These are phyloP conservation scores for Cryptosporidium xiaoi DNA, from an alignment of 169 alveolate genomes.

Conservation along the genomic window DNA sequence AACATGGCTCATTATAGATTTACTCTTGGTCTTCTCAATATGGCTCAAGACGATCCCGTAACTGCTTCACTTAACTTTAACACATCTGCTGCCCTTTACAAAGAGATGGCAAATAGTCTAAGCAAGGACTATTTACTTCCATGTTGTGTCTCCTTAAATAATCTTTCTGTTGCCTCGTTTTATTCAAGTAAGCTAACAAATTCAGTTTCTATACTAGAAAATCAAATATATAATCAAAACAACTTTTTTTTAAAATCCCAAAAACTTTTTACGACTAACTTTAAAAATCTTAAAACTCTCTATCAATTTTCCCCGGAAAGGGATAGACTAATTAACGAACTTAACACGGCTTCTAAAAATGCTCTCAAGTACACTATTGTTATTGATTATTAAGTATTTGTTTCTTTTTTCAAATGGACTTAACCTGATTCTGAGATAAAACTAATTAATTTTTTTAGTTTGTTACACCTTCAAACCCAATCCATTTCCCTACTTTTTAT, in stretches of 20 bases:
- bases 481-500: slow-evolving; percentile 37
- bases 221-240: slow-evolving; percentile 46
- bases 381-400: slow-evolving; percentile 5
- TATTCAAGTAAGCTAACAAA: slow-evolving; percentile 55
- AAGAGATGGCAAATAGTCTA: slow-evolving; percentile 32
- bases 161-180: slow-evolving; percentile 59
- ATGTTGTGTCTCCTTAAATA: slow-evolving; percentile 33
- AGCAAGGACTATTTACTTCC: slow-evolving; percentile 37
- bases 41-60: slow-evolving; percentile 70
- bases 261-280: slow-evolving; percentile 40
- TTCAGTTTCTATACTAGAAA: slow-evolving; percentile 34
- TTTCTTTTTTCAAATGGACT: not conserved
- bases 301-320: slow-evolving; percentile 60
- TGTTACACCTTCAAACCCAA: not conserved
- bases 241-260: slow-evolving; percentile 42
- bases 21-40: slow-evolving; percentile 65
- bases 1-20: slow-evolving; percentile 72
- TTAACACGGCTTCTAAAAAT: slow-evolving; percentile 16
- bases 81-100: slow-evolving; percentile 69
- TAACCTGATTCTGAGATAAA: not conserved
- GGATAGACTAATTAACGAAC: slow-evolving; percentile 33
- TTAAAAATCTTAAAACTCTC: slow-evolving; percentile 60
- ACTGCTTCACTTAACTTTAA: slow-evolving; percentile 67
- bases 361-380: slow-evolving; percentile 41
- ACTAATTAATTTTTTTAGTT: not conserved